Evolutionary conservation across 208 protist genomes (phyloP), one percentile per base, ranked within the genome.

Genomic region (Crithidia thermophila): DNA sequence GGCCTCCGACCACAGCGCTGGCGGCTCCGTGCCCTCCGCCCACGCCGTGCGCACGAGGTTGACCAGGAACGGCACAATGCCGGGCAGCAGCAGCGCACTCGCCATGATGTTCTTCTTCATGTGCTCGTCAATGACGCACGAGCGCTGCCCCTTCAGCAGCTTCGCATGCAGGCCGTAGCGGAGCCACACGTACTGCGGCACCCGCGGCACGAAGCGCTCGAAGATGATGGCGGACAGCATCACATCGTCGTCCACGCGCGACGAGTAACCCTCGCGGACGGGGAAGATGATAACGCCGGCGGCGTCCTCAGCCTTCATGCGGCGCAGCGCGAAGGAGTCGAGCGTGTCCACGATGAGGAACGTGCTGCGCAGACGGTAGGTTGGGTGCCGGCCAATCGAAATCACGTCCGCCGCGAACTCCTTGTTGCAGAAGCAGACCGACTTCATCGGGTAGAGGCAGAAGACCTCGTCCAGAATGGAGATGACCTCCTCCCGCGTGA

Each of bases 391-490:
- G 28, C 85, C 85, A 52, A 95, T 84, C 25, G 83, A 69, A 4
- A 81, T 20, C 9, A 95, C 90, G 51, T 95, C 85, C 21, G 63
- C 50, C 10, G 73, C 20, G 55, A 92, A 93, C 18, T 62, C 67
- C 50, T 77, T 90, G 51, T 90, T 91, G 60, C 90, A 95, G 73
- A 95, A 95, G 69, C 87, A 93, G 8, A 95, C 87, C 0, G 81
- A 73, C 67, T 94, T 95, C 76, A 86, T 89, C 31, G 85, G 90
- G 68, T 95, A 90, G 10, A 95, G 65, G 39, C 67, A 81, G 49
- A 95, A 87, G 11, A 95, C 87, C 73, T 95, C 90, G 51, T 95
- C 90, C 14, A 95, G 66, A 23, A 93, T 87, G 3, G 90, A 88
- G 13, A 92, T 74, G 27, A 71, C 85, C 45, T 95, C 87, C 52